phyloP scores from a whole-genome alignment of 108 stramenopile genomes.

The Nannochloropsis gaditana region DNA sequence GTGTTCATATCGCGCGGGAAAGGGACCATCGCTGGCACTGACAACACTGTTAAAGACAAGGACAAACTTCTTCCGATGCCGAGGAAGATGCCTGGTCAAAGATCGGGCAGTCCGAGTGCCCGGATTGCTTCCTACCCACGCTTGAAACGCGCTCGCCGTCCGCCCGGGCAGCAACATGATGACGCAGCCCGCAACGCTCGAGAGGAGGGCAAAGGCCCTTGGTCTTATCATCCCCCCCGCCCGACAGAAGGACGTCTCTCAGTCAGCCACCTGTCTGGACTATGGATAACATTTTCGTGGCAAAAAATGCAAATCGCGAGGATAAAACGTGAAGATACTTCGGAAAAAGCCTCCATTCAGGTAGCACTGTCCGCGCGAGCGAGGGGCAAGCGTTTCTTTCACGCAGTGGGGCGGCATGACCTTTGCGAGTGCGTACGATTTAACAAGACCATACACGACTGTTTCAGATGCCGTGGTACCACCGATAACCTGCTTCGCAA shows the following conservation, averaged over 20 bases:
- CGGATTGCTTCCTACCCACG: not conserved
- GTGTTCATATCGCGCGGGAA: slow-evolving; percentile 40
- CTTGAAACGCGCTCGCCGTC: not conserved
- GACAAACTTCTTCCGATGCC: not conserved
- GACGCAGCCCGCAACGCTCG: not conserved
- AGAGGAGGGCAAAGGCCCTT: not conserved
- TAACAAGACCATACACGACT: too few relatives aligned
- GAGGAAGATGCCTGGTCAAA: not conserved
- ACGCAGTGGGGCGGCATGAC: too few relatives aligned
- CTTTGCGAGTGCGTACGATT: too few relatives aligned
- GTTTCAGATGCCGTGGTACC: too few relatives aligned
- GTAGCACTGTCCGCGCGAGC: too few relatives aligned
- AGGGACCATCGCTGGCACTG: not conserved
- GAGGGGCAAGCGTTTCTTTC: too few relatives aligned
- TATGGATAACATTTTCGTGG: too few relatives aligned
- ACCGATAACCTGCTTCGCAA: too few relatives aligned
- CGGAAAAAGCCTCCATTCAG: too few relatives aligned
- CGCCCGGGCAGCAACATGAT: not conserved
- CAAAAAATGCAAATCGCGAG: too few relatives aligned
- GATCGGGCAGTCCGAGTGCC: not conserved
- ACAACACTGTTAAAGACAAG: not conserved
- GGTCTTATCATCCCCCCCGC: not conserved
- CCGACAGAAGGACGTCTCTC: not conserved
- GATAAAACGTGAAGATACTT: too few relatives aligned
- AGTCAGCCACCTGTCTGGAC: too few relatives aligned